Evolutionary conservation across 495 filamentous ascomycete genomes (phyloP).

Genomic region (Penicillium waksmanii): DNA sequence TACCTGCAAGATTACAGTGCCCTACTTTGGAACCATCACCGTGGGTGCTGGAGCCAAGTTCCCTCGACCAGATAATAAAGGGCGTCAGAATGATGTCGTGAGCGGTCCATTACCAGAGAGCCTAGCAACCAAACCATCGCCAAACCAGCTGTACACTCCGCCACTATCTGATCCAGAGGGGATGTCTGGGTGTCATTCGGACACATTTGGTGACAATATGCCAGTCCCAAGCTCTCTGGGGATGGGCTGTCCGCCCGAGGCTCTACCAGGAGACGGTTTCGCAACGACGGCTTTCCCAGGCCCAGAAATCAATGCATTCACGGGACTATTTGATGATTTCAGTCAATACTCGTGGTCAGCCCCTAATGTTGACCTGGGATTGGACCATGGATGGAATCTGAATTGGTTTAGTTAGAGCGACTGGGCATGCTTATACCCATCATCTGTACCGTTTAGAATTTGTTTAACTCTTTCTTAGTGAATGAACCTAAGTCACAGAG

Average conservation of each 20-base stretch:
- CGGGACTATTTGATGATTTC: conserved; percentile 28
- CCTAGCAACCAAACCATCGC: conserved; percentile 5
- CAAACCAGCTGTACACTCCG: conserved; percentile 30
- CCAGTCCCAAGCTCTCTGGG: conserved; percentile 5
- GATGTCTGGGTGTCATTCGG: conserved; percentile 3
- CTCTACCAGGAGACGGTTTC: conserved; percentile 23
- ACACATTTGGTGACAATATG: conserved; percentile 2
- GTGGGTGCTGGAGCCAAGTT: conserved; percentile 39
- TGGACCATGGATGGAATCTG: conserved; percentile 47
- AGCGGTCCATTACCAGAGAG: not conserved
- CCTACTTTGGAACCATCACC: conserved; percentile 50
- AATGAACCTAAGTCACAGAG: too few relatives aligned
- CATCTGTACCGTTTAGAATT: not conserved
- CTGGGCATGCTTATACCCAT: conserved; percentile 1
- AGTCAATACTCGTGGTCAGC: conserved; percentile 33
- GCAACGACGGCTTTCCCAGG: conserved; percentile 16
- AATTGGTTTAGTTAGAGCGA: conserved; percentile 35
- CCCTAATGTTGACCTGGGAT: conserved; percentile 35
- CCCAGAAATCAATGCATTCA: conserved; percentile 27
- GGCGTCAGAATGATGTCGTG: not conserved
- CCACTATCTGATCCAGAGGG: conserved; percentile 28
- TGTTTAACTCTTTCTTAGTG: not conserved
- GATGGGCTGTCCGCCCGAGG: conserved; percentile 17
- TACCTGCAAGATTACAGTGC: conserved; percentile 43
- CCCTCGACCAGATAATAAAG: conserved; percentile 12